Conservation (phyloP, 495 filamentous ascomycete genomes). For the Tuber magnatum region DNA sequence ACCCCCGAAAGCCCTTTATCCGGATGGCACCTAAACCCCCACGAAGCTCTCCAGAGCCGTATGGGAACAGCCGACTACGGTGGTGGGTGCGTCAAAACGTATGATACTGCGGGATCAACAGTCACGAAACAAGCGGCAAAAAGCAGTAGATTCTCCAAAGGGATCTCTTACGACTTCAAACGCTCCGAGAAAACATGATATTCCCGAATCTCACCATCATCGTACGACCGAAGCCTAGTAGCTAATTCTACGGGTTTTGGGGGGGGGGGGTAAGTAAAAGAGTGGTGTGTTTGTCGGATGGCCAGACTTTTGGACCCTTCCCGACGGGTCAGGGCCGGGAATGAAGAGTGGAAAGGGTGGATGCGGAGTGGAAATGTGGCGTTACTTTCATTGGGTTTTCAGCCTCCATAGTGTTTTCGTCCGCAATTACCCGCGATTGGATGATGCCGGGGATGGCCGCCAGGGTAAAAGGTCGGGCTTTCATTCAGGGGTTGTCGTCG, state of each 20-base stretch:
- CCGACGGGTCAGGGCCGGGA: neutral
- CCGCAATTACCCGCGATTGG: neutral
- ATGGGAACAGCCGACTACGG: neutral
- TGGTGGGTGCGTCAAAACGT: neutral
- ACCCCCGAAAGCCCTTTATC: neutral
- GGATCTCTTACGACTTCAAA: neutral
- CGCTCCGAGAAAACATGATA: neutral
- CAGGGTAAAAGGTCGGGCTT: too few species aligned
- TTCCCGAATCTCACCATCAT: neutral
- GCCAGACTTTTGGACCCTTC: neutral
- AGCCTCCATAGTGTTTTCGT: neutral
- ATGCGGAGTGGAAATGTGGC: neutral
- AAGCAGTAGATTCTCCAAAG: neutral
- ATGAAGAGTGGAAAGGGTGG: neutral
- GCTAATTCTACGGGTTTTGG: neutral
- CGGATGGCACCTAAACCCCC: too few species aligned
- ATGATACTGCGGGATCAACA: neutral
- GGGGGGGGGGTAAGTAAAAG: neutral
- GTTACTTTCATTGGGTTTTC: neutral
- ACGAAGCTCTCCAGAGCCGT: neutral
- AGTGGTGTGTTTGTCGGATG: neutral
- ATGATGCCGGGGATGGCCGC: neutral
- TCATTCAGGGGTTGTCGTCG: neutral
- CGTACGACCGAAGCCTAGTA: neutral
- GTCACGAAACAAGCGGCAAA: neutral